Base-by-base conservation (phyloP, 805 yeast genomes). In the Kodamaea hsintzibuensis region DNA sequence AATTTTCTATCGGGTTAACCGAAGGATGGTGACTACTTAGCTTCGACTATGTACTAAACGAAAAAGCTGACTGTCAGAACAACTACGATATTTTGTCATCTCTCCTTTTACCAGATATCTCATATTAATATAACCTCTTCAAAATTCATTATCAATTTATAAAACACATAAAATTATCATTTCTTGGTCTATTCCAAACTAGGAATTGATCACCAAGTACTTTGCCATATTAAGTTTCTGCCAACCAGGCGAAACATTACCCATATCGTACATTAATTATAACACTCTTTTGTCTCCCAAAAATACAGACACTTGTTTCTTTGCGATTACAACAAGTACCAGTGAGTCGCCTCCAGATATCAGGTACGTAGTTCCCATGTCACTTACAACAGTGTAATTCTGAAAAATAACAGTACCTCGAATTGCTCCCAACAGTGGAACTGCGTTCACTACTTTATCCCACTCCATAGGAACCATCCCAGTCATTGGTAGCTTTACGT, bases 341-440 rank as follows among this genome's bases (percentile, higher is more conserved):
- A 42, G 46, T 13, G 25, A 13, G 13, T 40, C 45, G 12, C 46
- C 44, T 12, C 50, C 42, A 27, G 25, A 37, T 13, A 48, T 33
- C 51, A 39, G 42, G 45, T 48, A 48, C 39, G 51, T 27, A 25
- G 30, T 48, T 14, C 51, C 51, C 51, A 48, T n/a, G 35, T 48
- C 51, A 14, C 38, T 42, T 10, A 40, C 39, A 10, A 33, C 42
- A 42, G 42, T 37, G 40, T 48, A 48, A 8, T 42, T 25, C 27
- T 39, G 39, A 42, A 48, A 40, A 9, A 48, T 38, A 17, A 40
- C 45, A 38, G 27, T 16, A 18, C 50, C 51, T 16, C 44, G 40
- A 17, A 38, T 22, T 12, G 39, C 37, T 3, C 18, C 22, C 45
- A 48, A 40, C 44, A 25, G 51, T 14, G 45, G 51, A 7, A 48